phyloP scores from a whole-genome alignment of 495 filamentous ascomycete genomes.

The Xylaria longipes region DNA sequence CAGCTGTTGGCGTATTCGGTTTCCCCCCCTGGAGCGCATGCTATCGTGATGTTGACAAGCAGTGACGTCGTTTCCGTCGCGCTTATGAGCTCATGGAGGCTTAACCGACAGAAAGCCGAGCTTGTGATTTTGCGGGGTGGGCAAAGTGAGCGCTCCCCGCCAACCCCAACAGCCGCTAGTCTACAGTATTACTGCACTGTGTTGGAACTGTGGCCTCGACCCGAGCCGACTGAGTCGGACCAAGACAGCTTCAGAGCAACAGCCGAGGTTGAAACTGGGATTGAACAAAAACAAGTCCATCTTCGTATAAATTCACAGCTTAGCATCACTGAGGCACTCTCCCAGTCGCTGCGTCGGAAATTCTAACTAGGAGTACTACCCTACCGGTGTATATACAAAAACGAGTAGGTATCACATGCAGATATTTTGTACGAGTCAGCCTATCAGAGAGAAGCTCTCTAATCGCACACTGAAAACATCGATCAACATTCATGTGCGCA shows the following conservation, averaged over 20 bases:
- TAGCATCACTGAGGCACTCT: background rate
- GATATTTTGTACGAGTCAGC: constrained; percentile 11
- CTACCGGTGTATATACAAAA: background rate
- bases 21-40: background rate
- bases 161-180: constrained; percentile 1
- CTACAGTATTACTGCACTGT: background rate
- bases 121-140: constrained; percentile 62
- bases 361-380: background rate
- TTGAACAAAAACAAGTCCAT: background rate
- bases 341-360: background rate
- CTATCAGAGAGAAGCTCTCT: background rate
- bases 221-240: background rate
- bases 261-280: constrained; percentile 13
- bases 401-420: constrained; percentile 11
- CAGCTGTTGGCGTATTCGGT: background rate
- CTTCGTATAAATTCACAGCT: background rate
- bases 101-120: constrained; percentile 56
- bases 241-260: background rate
- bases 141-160: background rate
- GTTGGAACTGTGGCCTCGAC: background rate
- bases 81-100: constrained; percentile 17
- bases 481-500: background rate
- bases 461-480: background rate
- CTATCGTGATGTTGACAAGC: background rate
- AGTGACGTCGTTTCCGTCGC: constrained; percentile 36